Conservation (phyloP, 148 eudicot genomes). For the Polygonum maritimum region DNA sequence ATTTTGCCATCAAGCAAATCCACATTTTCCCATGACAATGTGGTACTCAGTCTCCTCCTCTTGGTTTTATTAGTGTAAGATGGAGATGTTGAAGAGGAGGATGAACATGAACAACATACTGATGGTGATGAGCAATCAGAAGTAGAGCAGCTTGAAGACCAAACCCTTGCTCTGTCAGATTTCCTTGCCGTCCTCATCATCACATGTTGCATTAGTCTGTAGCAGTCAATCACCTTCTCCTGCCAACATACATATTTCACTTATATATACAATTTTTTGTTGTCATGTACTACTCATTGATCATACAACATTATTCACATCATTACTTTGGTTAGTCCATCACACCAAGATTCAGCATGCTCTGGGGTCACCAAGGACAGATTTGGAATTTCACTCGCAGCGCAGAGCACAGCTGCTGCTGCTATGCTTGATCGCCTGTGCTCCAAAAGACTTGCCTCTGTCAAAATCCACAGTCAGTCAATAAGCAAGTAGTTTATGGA, state of each 20-base stretch:
- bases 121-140: neutral
- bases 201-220: constrained; percentile 5
- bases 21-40: neutral
- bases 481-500: constrained; percentile 1
- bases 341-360: constrained; percentile 75
- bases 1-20: neutral
- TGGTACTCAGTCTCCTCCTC: neutral
- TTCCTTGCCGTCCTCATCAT: neutral
- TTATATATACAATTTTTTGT: neutral
- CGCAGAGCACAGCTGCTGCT: constrained; percentile 71
- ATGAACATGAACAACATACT: neutral
- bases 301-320: neutral
- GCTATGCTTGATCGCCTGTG: constrained; percentile 88
- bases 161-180: neutral
- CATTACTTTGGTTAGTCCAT: constrained; percentile 66
- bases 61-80: neutral
- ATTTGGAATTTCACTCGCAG: constrained; percentile 66
- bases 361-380: constrained; percentile 60
- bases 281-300: neutral
- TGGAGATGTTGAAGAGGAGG: constrained; percentile 1
- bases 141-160: neutral
- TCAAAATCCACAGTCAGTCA: neutral
- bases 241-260: neutral
- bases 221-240: constrained; percentile 7
- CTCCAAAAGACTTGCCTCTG: constrained; percentile 69